Evolutionary conservation across 1,139 yeast genomes (phyloP).

Genomic region (Magnusiomyces fungicola): DNA sequence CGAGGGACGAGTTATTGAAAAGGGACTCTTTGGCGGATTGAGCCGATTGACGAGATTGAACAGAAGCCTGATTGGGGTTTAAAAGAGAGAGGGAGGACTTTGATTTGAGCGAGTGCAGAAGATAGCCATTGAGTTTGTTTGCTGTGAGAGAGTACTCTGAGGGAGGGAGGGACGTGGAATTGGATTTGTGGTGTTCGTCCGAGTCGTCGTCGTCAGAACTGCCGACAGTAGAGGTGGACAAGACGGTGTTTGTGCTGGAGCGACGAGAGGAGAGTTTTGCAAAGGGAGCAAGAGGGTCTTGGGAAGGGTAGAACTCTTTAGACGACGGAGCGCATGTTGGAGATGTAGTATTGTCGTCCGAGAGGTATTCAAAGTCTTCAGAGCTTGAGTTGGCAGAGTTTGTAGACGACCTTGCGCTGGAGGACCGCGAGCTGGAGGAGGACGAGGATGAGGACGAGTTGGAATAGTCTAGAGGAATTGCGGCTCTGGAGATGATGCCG

Average conservation of each 20-base stretch:
- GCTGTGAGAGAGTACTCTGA: conserved; percentile 12
- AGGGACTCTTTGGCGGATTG: conserved; percentile 1
- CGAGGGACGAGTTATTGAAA: neutral
- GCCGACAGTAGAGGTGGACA: neutral
- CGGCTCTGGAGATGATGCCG: neutral
- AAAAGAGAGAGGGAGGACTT: conserved; percentile 15
- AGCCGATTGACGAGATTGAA: conserved; percentile 4
- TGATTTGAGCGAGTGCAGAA: conserved; percentile 21
- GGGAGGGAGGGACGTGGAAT: neutral
- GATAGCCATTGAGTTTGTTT: conserved; percentile 21
- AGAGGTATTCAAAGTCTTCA: neutral
- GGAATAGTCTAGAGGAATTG: neutral
- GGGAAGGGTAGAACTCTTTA: neutral
- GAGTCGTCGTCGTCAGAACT: neutral
- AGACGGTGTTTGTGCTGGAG: conserved; percentile 3
- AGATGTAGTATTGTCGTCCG: neutral
- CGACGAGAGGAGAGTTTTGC: conserved; percentile 4
- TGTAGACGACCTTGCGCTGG: neutral
- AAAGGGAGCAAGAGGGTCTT: neutral
- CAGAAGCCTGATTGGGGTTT: conserved; percentile 12
- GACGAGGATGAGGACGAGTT: neutral
- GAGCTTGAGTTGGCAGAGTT: neutral
- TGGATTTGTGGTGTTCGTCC: too few species aligned
- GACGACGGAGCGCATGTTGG: too few species aligned
- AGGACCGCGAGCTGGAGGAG: neutral